Base-by-base conservation (phyloP, 495 filamentous ascomycete genomes). In the Penicillium robsamsonii region DNA sequence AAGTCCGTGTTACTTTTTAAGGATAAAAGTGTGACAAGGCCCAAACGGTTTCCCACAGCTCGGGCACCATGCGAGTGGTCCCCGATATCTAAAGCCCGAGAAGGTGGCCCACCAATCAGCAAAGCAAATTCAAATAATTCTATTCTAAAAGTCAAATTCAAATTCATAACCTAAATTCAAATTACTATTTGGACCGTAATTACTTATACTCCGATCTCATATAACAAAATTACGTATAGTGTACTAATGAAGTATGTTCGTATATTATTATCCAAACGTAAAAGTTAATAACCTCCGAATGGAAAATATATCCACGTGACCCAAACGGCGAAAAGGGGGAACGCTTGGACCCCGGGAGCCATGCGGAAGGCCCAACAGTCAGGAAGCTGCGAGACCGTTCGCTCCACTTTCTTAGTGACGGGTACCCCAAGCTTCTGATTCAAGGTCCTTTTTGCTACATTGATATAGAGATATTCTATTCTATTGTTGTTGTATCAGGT, bases 371-470 rank as follows among this genome's bases (percentile, higher is more conserved):
- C 72, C 72, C 72, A 70, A 72, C 72, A 75, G 63, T 67, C 65
- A 71, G 72, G 72, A 75, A 70, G 67, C 60, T 71, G 69, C 70
- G 71, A 71, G 65, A 63, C 70, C 71, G 71, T 74, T 74, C 71
- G 70, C 63, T 74, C 70, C 70, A 72, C 70, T 66, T 56, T 31
- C 30, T 35, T 38, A 17, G 35, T 38, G 35, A 38, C 35, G 15
- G 35, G 15, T 51, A 18, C 29, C 17, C 45, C 33, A 20, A 50
- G 30, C 30, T 48, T 48, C 3, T 29, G 9, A 2, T 18, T 9
- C 3, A 4, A 9, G 18, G 5, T 29, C 13, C 22, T 22, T n/a
- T 29, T n/a, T 3, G 5, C 4, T 8, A 35, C 37, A 35, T 35
- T 11, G 4, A 35, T 5, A 15, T 37, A 5, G 35, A 9, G n/a